Evolutionary conservation across 2,329 filamentous ascomycete genomes (phyloP).

Genomic region (Botrytis elliptica): DNA sequence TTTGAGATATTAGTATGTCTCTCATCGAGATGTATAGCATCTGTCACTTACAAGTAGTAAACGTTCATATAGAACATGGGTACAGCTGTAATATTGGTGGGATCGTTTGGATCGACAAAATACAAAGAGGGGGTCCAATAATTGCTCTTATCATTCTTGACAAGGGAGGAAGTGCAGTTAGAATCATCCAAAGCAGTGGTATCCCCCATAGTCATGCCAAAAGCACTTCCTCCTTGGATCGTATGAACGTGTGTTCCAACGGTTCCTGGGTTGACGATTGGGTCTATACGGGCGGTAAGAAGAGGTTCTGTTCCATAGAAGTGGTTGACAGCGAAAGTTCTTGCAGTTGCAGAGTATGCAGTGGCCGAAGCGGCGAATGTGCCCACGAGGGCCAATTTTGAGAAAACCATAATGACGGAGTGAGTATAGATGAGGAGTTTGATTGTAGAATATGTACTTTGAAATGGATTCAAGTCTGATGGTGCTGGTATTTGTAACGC

Average conservation of each 20-base stretch:
- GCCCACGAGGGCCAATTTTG: conserved; percentile 28
- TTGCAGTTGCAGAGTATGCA: conserved; percentile 34
- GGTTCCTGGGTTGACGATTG: conserved; percentile 64
- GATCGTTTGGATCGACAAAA: conserved; percentile 66
- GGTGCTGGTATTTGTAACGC: not conserved
- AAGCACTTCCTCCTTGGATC: conserved; percentile 63
- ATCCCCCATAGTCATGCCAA: conserved; percentile 58
- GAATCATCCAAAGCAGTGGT: conserved; percentile 54
- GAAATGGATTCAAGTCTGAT: conserved; percentile 2
- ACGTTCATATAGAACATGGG: conserved; percentile 68
- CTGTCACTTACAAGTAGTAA: conserved; percentile 67
- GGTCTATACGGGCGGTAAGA: conserved; percentile 68
- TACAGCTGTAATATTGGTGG: conserved; percentile 56
- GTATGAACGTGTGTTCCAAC: conserved; percentile 68
- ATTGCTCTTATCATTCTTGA: conserved; percentile 78
- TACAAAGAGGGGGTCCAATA: conserved; percentile 84
- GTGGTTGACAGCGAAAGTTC: conserved; percentile 67
- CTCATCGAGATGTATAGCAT: not conserved
- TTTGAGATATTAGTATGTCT: conserved; percentile 35
- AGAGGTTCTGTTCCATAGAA: conserved; percentile 66
- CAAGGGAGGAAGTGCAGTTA: conserved; percentile 77
- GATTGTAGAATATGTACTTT: conserved; percentile 5
- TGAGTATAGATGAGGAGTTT: not conserved
- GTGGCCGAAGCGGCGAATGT: conserved; percentile 28
- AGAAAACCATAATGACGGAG: conserved; percentile 32